phyloP scores from a whole-genome alignment of 805 yeast species.

The Ogataea ganodermae region DNA sequence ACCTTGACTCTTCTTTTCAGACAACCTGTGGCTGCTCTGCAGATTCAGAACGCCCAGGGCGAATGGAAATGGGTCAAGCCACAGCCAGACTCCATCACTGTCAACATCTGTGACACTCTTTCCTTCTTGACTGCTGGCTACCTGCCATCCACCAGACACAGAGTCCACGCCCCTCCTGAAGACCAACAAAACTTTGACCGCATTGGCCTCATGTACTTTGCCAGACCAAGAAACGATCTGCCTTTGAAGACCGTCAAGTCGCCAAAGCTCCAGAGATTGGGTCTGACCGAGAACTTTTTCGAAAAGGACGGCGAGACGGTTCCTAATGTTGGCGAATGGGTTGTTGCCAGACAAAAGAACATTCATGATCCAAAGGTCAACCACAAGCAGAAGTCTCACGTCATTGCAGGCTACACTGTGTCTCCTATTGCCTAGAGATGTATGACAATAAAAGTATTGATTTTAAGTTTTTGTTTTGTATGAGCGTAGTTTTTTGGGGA shows the following conservation, averaged over 20 bases:
- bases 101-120: slow-evolving; percentile 40
- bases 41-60: slow-evolving; percentile 36
- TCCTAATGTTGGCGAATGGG: slow-evolving; percentile 21
- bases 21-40: slow-evolving; percentile 41
- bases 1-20: slow-evolving; percentile 38
- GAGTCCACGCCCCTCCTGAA: slow-evolving; percentile 39
- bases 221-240: slow-evolving; percentile 38
- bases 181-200: slow-evolving; percentile 35
- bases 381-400: slow-evolving; percentile 13
- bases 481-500: too few relatives aligned
- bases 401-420: slow-evolving; percentile 19
- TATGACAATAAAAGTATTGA: too few relatives aligned
- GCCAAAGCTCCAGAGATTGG: slow-evolving; percentile 35
- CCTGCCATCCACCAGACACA: slow-evolving; percentile 38
- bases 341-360: slow-evolving; percentile 18
- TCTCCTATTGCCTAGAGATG: too few relatives aligned
- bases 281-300: slow-evolving; percentile 30
- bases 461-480: too few relatives aligned
- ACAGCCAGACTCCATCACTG: slow-evolving; percentile 35
- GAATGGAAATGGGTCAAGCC: slow-evolving; percentile 41
- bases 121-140: slow-evolving; percentile 40
- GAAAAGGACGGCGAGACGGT: slow-evolving; percentile 11
- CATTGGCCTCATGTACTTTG: slow-evolving; percentile 40
- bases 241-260: slow-evolving; percentile 35
- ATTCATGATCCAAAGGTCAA: slow-evolving; percentile 10